phyloP scores from a whole-genome alignment of 768 basidiomycete genomes.

The Russula ochroleuca region DNA sequence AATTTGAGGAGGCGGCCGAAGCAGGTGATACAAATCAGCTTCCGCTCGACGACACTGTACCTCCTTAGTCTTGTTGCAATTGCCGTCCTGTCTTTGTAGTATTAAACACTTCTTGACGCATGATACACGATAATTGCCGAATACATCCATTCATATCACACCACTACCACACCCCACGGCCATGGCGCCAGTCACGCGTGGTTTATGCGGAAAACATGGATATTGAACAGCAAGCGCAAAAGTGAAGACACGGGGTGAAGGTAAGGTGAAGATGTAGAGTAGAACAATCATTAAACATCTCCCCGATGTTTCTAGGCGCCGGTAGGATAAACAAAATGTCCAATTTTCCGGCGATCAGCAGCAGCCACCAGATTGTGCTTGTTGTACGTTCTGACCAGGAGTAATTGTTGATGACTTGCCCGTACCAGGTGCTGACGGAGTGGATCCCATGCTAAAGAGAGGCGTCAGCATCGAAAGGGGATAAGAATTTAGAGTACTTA shows the following conservation, averaged over 20 bases:
- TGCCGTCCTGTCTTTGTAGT: neutral
- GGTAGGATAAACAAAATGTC: slow-evolving; percentile 28
- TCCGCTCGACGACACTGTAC: slow-evolving; percentile 24
- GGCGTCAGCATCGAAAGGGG: neutral
- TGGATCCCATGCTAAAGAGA: slow-evolving; percentile 70
- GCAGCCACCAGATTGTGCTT: slow-evolving; percentile 68
- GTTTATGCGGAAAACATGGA: slow-evolving; percentile 19
- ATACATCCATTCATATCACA: neutral
- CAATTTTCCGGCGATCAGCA: slow-evolving; percentile 51
- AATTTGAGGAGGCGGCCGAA: slow-evolving; percentile 37
- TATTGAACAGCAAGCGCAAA: slow-evolving; percentile 26
- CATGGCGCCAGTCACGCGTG: slow-evolving; percentile 9
- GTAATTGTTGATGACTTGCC: slow-evolving; percentile 82
- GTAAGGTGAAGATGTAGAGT: slow-evolving; percentile 25
- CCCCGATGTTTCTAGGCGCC: slow-evolving; percentile 23
- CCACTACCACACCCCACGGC: neutral
- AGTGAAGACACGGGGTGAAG: slow-evolving; percentile 25
- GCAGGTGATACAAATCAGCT: slow-evolving; percentile 29
- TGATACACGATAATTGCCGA: neutral
- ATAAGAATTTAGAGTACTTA: slow-evolving; percentile 33
- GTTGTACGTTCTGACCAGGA: slow-evolving; percentile 78
- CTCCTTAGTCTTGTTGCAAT: slow-evolving; percentile 16
- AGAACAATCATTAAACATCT: slow-evolving; percentile 26
- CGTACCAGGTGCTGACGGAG: slow-evolving; percentile 65
- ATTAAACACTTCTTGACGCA: slow-evolving; percentile 3